phyloP scores from a whole-genome alignment of 805 yeast species.

The Blastobotrys chiropterorum region DNA sequence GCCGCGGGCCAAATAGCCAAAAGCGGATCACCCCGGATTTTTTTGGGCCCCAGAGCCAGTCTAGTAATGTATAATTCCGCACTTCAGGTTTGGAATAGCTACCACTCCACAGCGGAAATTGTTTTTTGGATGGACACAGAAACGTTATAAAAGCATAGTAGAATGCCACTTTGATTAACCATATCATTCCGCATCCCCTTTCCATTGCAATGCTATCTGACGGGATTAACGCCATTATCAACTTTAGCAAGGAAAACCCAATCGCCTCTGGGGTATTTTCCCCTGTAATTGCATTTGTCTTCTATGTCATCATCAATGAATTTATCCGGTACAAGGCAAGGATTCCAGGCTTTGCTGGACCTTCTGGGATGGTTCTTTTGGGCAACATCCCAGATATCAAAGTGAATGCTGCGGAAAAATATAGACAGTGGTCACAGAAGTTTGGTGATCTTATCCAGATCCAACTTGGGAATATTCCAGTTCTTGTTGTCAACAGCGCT shows the following conservation, averaged over 20 bases:
- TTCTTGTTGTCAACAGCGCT: slow-evolving; percentile 63
- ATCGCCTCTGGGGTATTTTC: neutral
- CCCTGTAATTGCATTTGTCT: neutral
- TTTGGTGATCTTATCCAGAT: slow-evolving; percentile 52
- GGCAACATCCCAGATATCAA: slow-evolving; percentile 5
- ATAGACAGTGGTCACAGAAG: slow-evolving; percentile 37
- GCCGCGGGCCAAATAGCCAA: no score
- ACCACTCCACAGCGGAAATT: neutral
- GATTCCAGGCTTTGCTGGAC: slow-evolving; percentile 5
- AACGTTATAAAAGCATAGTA: neutral
- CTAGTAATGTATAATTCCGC: neutral
- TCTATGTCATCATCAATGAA: slow-evolving; percentile 6
- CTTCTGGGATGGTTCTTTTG: slow-evolving; percentile 3
- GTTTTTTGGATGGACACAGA: neutral
- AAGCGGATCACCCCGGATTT: neutral
- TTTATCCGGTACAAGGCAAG: slow-evolving; percentile 4
- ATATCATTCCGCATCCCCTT: no score
- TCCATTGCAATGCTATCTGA: neutral
- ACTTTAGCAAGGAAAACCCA: neutral
- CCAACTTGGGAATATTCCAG: slow-evolving; percentile 48
- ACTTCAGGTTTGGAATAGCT: neutral
- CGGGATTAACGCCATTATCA: neutral
- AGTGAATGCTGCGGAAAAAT: slow-evolving; percentile 22
- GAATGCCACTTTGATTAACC: neutral
- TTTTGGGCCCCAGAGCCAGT: neutral